Conservation (phyloP, 2,329 filamentous ascomycete species). For the Westerdykella ornata region DNA sequence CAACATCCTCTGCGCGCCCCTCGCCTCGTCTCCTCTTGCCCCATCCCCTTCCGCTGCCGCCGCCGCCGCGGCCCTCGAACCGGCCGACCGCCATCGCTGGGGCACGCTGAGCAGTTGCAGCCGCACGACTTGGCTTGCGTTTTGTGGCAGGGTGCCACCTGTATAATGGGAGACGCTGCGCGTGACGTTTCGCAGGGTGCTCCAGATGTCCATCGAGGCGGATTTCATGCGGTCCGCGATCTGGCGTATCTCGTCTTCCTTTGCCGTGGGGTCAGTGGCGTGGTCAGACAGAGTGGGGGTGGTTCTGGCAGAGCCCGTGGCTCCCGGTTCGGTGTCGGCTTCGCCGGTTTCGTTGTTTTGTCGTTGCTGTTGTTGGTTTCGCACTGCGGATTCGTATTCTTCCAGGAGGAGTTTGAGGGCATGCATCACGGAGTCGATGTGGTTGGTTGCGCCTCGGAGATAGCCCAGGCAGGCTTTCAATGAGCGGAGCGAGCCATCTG, state of each 20-base stretch:
- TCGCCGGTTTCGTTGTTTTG: constrained; percentile 16
- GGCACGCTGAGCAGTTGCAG: constrained; percentile 79
- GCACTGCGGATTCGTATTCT: constrained; percentile 61
- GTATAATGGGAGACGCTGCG: constrained; percentile 83
- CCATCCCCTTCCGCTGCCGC: constrained; percentile 11
- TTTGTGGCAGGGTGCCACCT: constrained; percentile 84
- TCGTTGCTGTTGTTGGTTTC: constrained; percentile 21
- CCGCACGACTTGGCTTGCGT: constrained; percentile 75
- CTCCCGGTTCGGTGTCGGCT: constrained; percentile 10
- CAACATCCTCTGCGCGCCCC: constrained; percentile 66
- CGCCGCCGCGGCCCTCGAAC: constrained; percentile 43
- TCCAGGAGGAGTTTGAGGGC: constrained; percentile 70
- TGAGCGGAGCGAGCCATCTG: constrained; percentile 75
- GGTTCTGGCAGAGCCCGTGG: constrained; percentile 11
- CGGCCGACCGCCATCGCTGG: constrained; percentile 70
- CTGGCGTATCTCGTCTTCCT: constrained; percentile 44
- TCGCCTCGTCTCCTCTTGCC: constrained; percentile 38
- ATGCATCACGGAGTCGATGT: constrained; percentile 67
- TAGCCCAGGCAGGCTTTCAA: constrained; percentile 78
- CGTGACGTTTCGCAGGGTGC: constrained; percentile 66
- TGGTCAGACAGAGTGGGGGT: not conserved
- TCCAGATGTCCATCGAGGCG: constrained; percentile 45
- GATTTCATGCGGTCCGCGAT: constrained; percentile 74
- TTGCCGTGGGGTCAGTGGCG: constrained; percentile 12
- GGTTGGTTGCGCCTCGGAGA: constrained; percentile 73